Conservation (phyloP, 331 rosid genomes). For the Quercus tomentella region DNA sequence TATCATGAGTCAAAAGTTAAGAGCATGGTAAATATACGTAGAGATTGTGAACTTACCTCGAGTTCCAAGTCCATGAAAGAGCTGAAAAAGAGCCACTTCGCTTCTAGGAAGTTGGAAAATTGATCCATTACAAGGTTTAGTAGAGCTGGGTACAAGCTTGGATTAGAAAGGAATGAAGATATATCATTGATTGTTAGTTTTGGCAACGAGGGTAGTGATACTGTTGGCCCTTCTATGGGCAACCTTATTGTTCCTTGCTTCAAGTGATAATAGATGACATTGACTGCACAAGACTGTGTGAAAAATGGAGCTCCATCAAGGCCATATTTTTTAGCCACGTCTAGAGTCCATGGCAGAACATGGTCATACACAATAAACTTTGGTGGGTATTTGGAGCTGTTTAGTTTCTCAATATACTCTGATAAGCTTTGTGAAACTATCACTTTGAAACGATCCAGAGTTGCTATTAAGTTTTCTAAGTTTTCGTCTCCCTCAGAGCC, state of each 20-base stretch:
- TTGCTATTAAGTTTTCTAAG: background rate
- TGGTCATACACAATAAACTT: slow-evolving; percentile 12
- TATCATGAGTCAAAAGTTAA: too few species aligned
- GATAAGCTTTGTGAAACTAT: background rate
- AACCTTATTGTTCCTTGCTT: slow-evolving; percentile 2
- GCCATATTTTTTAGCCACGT: slow-evolving; percentile 11
- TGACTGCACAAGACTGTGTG: slow-evolving; percentile 9
- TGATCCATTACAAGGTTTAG: background rate
- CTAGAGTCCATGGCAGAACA: slow-evolving; percentile 12
- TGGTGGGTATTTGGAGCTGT: background rate
- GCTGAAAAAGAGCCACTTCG: background rate
- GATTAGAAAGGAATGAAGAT: background rate
- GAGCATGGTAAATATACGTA: background rate
- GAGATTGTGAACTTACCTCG: background rate
- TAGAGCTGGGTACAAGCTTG: background rate
- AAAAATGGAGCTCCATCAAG: slow-evolving; percentile 18
- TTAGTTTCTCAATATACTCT: background rate
- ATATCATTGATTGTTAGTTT: background rate
- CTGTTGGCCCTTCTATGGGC: background rate
- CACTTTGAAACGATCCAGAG: background rate
- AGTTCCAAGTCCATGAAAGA: background rate
- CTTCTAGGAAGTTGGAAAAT: background rate
- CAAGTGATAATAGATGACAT: slow-evolving; percentile 6
- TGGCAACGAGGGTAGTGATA: background rate
- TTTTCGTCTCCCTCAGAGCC: background rate